Conservation (phyloP, 495 filamentous ascomycete species). For the Daldinia childiae region DNA sequence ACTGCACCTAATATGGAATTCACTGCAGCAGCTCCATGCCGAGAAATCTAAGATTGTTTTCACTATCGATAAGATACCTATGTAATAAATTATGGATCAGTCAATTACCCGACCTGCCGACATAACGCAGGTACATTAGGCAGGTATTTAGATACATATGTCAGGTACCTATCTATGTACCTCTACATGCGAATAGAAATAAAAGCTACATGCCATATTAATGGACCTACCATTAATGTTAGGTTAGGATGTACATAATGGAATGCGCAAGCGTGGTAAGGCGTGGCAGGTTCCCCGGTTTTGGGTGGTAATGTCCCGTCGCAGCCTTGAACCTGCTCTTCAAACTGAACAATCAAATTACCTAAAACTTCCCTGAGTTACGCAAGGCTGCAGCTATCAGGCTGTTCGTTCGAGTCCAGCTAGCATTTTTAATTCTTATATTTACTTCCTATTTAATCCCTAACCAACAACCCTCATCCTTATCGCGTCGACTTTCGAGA, state of each 20-base stretch:
- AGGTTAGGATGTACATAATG: too few relatives aligned
- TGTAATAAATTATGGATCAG: too few relatives aligned
- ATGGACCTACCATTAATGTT: too few relatives aligned
- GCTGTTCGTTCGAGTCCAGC: slow-evolving; percentile 31
- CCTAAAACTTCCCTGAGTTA: slow-evolving; percentile 28
- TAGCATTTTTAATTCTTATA: not conserved
- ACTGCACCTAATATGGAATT: not conserved
- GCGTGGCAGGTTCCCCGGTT: slow-evolving; percentile 28
- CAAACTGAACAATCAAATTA: slow-evolving; percentile 28
- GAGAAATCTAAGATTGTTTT: not conserved
- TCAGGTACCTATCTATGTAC: too few relatives aligned
- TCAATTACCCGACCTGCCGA: too few relatives aligned
- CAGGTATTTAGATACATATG: too few relatives aligned
- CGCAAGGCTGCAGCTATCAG: slow-evolving; percentile 37
- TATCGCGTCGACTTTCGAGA: not conserved
- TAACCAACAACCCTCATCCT: not conserved
- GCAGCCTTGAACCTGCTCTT: not conserved
- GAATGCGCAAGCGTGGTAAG: slow-evolving; percentile 7
- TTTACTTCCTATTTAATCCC: not conserved
- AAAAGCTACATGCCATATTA: too few relatives aligned
- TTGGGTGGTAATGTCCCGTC: not conserved
- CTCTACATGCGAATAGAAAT: too few relatives aligned
- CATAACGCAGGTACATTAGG: too few relatives aligned
- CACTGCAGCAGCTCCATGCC: not conserved
- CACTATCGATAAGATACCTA: not conserved